Percentiles rank a stretch among this genome's conserved stretches.
phyloP scores from a whole-genome alignment of 2,329 filamentous ascomycete genomes.

The Talaromyces sp. region DNA sequence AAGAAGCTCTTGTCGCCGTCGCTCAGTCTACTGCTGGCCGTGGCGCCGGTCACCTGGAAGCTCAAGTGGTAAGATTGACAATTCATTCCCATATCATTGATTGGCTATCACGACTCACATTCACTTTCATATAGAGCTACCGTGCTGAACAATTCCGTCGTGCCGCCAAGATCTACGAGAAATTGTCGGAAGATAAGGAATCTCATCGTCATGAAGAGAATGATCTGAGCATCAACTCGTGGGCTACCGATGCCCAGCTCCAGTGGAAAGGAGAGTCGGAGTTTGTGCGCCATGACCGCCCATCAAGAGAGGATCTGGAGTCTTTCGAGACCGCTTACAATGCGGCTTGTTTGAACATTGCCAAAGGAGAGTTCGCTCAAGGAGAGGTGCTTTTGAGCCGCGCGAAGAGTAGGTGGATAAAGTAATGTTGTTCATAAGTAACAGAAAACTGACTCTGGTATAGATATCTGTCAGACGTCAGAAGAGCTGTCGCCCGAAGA shows the following conservation, averaged over 20 bases:
- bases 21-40: constrained; percentile 45
- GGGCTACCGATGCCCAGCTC: constrained; percentile 64
- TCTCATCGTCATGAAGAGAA: constrained; percentile 55
- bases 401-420: constrained; percentile 51
- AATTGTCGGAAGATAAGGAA: constrained; percentile 47
- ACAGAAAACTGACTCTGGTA: constrained; percentile 3
- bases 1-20: constrained; percentile 58
- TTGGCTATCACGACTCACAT: neutral
- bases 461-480: constrained; percentile 61
- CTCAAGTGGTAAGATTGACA: constrained; percentile 57
- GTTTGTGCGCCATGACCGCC: constrained; percentile 55
- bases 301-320: constrained; percentile 62
- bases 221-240: constrained; percentile 64
- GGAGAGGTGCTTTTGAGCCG: constrained; percentile 62
- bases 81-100: neutral
- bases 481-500: constrained; percentile 64
- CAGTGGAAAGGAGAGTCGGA: constrained; percentile 61
- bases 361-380: constrained; percentile 60
- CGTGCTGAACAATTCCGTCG: constrained; percentile 62
- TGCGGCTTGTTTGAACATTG: constrained; percentile 65
- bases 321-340: constrained; percentile 69
- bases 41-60: constrained; percentile 62
- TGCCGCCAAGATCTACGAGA: constrained; percentile 58
- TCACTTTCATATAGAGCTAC: constrained; percentile 46
- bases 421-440: neutral